Evolutionary conservation across 768 basidiomycete genomes (phyloP), one percentile per base, ranked within the genome.

Genomic region (Paxillus involutus): DNA sequence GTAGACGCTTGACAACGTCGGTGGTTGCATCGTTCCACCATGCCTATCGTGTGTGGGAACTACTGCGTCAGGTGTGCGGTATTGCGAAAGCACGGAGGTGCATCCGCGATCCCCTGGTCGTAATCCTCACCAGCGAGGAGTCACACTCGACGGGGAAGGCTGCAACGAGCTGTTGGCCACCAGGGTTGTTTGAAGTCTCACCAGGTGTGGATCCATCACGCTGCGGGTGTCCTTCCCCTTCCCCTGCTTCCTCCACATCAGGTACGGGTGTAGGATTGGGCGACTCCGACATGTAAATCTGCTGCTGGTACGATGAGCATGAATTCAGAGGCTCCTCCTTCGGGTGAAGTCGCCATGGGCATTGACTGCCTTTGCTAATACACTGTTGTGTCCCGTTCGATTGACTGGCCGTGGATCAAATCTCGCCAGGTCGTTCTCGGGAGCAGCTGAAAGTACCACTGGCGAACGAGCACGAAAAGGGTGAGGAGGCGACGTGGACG

Each of bases 51-150:
- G 53, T 21, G 61, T 59, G 39, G 72, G 64, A 14, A 62, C 52
- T 10, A 66, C 47, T 21, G 56, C 60, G 49, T 67, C 76, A 19
- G 61, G 66, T 32, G 71, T 63, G 41, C 78, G 70, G 59, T 70
- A 72, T 58, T 61, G 87, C 71, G 53, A 70, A 7, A 97, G 77
- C 2, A 80, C 83, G 71, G 97, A 32, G 97, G 74, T 0, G 90
- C 83, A 60, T 93, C 92, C 5, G 91, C 84, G n/a, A 85, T 89
- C 24, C 88, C 90, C 69, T 94, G 94, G 61, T 98, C 94, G 61
- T 97, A 97, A 61, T 97, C 90, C 60, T 98, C 94, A 63, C 96
- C 93, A 16, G 36, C 81, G 72, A 48, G 83, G 80, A 6, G 79
- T 78, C 19, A 76, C 80, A 52, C 78, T 82, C 2, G 82, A 88